These are phyloP conservation scores for Kwoniella botswanensis DNA, from an alignment of 768 basidiomycete genomes.

Conservation along the genomic window DNA sequence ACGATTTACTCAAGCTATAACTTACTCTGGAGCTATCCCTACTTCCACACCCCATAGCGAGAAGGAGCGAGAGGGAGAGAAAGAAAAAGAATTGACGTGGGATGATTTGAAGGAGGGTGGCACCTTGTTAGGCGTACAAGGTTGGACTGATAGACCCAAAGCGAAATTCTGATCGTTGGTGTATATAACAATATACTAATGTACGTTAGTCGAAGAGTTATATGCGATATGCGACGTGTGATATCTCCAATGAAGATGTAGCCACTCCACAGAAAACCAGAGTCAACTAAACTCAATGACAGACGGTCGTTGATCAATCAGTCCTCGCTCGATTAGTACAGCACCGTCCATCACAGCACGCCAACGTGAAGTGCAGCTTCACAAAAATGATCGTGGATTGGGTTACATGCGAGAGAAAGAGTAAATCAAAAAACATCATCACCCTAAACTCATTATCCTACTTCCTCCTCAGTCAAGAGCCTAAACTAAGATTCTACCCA, in stretches of 20 bases:
- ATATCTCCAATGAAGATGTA: too few relatives aligned
- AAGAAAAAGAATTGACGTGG: slow-evolving; percentile 10
- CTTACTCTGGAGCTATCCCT: neutral
- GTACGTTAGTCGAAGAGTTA: neutral
- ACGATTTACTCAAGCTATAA: neutral
- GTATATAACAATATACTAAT: neutral
- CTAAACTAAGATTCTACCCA: neutral
- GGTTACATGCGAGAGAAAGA: slow-evolving; percentile 32
- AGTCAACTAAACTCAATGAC: too few relatives aligned
- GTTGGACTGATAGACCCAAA: neutral
- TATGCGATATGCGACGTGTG: too few relatives aligned
- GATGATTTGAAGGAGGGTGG: slow-evolving; percentile 9
- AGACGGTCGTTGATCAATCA: too few relatives aligned
- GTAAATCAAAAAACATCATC: slow-evolving; percentile 12
- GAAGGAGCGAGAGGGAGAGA: neutral
- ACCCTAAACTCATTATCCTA: slow-evolving; percentile 5
- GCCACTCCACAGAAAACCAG: too few relatives aligned
- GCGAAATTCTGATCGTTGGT: neutral
- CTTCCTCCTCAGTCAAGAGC: neutral
- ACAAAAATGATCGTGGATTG: slow-evolving; percentile 26
- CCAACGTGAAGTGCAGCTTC: neutral
- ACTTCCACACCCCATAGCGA: neutral
- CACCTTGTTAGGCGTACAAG: slow-evolving; percentile 1
- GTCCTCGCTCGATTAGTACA: too few relatives aligned
- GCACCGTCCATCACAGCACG: neutral